phyloP scores from a whole-genome alignment of 2,329 filamentous ascomycete species.

The Pyricularia pennisetigena region DNA sequence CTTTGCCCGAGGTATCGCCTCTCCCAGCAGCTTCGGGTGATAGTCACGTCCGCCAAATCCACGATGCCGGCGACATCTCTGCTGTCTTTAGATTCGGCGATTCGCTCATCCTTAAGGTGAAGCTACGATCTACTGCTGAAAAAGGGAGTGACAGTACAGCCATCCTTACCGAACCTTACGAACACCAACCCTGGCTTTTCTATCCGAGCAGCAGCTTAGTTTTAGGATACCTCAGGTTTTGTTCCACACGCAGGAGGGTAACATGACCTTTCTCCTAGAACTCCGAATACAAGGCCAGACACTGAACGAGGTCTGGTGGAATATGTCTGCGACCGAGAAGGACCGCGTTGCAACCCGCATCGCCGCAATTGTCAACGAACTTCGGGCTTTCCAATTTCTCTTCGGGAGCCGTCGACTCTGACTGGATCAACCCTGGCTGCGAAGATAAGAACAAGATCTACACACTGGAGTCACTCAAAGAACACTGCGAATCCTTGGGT shows the following conservation, averaged over 20 bases:
- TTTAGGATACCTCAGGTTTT: neutral
- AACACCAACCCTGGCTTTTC: neutral
- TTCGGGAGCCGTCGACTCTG: neutral
- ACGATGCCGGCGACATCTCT: neutral
- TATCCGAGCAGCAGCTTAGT: neutral
- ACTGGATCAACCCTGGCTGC: slow-evolving; percentile 9
- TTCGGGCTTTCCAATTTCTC: slow-evolving; percentile 4
- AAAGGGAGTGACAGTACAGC: neutral
- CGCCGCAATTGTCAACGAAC: slow-evolving; percentile 4
- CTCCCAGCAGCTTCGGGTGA: slow-evolving; percentile 4
- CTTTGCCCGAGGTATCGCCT: slow-evolving; percentile 5
- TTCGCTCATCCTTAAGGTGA: neutral
- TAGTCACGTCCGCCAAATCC: slow-evolving; percentile 7
- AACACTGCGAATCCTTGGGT: slow-evolving; percentile 7
- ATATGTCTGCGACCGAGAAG: slow-evolving; percentile 4
- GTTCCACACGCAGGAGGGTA: neutral
- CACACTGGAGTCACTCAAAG: slow-evolving; percentile 4
- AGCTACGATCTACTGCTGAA: neutral
- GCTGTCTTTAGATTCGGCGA: slow-evolving; percentile 1
- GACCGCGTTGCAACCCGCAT: slow-evolving; percentile 5
- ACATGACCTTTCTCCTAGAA: neutral
- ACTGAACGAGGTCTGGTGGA: slow-evolving; percentile 10
- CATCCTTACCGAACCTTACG: neutral
- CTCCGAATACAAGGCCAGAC: slow-evolving; percentile 7
- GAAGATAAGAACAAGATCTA: slow-evolving; percentile 1